Percentiles rank a stretch among this genome's conserved stretches.
These are phyloP conservation scores for Leptographium galeiforme DNA, from an alignment of 2,329 filamentous ascomycete genomes.

Conservation along the genomic window DNA sequence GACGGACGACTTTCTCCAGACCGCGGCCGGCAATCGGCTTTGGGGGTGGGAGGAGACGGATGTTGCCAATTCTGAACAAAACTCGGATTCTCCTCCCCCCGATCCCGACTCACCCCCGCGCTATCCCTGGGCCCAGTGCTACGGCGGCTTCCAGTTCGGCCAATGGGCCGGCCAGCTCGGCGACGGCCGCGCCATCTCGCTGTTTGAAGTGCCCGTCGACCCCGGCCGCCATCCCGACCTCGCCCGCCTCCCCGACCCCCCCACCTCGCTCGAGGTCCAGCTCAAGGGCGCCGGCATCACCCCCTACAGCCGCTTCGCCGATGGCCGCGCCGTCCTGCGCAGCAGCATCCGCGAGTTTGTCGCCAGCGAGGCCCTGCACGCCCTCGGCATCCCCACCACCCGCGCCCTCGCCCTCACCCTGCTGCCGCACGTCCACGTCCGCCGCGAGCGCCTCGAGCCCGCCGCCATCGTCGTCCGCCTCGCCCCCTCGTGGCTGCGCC, in stretches of 20 bases:
- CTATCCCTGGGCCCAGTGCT: constrained; percentile 98
- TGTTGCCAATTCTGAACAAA: not conserved
- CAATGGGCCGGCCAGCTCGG: constrained; percentile 93
- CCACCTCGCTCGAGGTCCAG: constrained; percentile 70
- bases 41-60: constrained; percentile 45
- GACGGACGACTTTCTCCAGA: constrained; percentile 60
- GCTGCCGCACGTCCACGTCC: constrained; percentile 57
- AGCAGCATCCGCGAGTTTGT: constrained; percentile 92
- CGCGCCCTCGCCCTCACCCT: constrained; percentile 73
- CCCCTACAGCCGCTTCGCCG: constrained; percentile 90
- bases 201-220: constrained; percentile 72
- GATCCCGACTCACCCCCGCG: constrained; percentile 30
- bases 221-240: too few relatives aligned
- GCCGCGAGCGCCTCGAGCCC: constrained; percentile 71
- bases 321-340: constrained; percentile 84
- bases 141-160: constrained; percentile 71
- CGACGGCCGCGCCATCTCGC: constrained; percentile 83
- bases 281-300: constrained; percentile 89
- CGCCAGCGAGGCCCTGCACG: constrained; percentile 78
- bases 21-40: constrained; percentile 72
- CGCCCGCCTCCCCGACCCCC: constrained; percentile 18
- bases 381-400: constrained; percentile 74
- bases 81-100: too few relatives aligned
- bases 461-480: constrained; percentile 89
- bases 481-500: constrained; percentile 78